Base-by-base conservation (phyloP, 306 rosid species). In the Amphicarpaea edgeworthii region DNA sequence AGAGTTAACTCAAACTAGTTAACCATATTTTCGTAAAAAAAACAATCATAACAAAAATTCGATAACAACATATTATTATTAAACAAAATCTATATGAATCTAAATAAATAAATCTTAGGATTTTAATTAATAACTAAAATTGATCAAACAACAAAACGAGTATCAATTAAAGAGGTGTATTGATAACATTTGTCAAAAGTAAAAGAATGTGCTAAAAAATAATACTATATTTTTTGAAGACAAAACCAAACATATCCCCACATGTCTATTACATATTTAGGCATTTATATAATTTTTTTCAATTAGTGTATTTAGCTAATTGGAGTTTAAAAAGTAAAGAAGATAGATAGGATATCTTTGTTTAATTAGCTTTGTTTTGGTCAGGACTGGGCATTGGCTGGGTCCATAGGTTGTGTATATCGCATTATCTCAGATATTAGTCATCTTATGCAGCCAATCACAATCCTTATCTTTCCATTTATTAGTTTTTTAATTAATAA, bases 361-460 rank as follows among this genome's bases (percentile, higher is more conserved):
- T 60, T 32, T n/a, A 34, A 3, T 21, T 9, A 34, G 3, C 7
- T 54, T 1, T 3, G n/a, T 54, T 54, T 23, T 54, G 43, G 67
- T 30, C 21, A 15, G 12, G 14, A 59, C 2, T 55, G 12, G 64
- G 17, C 5, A 12, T 24, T 32, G 46, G 46, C 0, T 62, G 57
- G 72, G 50, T 23, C 37, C 41, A 0, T 61, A 55, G 58, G 51
- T 23, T 42, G 40, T 15, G 38, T 23, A 6, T 23, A 55, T 77
- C 19, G 14, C n/a, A 64, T 63, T 34, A 64, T 37, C 28, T 64
- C 68, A 30, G 40, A 37, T 63, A 16, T 66, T 53, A 40, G 68
- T 66, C 68, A 67, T 41, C 60, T 17, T 55, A 5, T 8, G 40
- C 20, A 68, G 49, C 68, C 81, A 53, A 77, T 77, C 21, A 43